Percentiles rank a stretch among this genome's conserved stretches.
These are phyloP conservation scores for Picea sitchensis DNA, from an alignment of 75 land plant species.

Conservation along the genomic window DNA sequence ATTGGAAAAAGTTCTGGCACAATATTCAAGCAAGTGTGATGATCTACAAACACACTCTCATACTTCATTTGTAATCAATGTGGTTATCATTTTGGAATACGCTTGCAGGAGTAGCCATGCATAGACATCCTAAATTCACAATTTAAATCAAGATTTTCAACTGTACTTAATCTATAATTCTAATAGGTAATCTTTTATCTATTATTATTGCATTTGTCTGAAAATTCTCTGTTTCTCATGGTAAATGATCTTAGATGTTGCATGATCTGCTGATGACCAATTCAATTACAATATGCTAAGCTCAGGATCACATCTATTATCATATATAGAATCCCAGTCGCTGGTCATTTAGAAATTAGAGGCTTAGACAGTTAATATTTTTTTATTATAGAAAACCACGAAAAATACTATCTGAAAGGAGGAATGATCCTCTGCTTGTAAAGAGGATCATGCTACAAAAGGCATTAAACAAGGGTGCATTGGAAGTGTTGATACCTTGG, in stretches of 20 bases:
- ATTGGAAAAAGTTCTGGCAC: background rate
- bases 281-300: background rate
- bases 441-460: background rate
- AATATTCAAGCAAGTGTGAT: background rate
- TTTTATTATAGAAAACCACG: background rate
- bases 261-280: background rate
- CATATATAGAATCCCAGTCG: background rate
- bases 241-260: background rate
- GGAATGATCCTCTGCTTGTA: slow-evolving; percentile 1
- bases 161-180: background rate
- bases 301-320: background rate
- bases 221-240: background rate
- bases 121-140: background rate
- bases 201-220: background rate
- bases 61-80: background rate
- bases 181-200: background rate
- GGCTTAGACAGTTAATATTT: background rate
- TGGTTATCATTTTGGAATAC: background rate
- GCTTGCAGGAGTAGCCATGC: background rate
- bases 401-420: background rate
- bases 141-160: background rate
- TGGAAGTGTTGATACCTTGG: slow-evolving; percentile 60
- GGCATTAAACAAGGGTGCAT: background rate
- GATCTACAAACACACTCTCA: background rate
- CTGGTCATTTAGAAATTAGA: background rate